Base-by-base conservation (phyloP, 768 basidiomycete genomes). In the Calocybe cyanea region DNA sequence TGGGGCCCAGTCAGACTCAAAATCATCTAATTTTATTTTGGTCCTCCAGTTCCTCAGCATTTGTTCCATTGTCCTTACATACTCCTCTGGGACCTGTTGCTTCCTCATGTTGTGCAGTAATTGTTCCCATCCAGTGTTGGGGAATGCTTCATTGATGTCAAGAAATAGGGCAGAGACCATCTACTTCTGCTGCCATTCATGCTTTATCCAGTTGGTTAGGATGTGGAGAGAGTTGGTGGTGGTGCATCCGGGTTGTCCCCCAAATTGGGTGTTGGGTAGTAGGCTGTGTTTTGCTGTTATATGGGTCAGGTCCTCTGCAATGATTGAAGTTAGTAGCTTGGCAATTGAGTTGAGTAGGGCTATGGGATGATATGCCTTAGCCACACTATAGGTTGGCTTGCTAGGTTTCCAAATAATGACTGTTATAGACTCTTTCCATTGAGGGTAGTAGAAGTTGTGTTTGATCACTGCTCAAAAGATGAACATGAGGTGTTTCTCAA, bases 331-430 rank as follows among this genome's bases (percentile, higher is more conserved):
- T n/a, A 63, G 52, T 7, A 60, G 32, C 13, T 52, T 50, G 1
- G 55, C 60, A 10, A 50, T 50, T 0, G 48, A 49, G 41, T 62
- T 48, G 9, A 64, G 42, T 2, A 72, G 63, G 0, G 62, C 62
- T 7, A 73, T 69, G 0, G 65, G 71, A 3, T 66, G 51, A 44
- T 60, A 68, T 3, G 67, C 60, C 28, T 60, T 61, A 1, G 69
- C 53, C 0, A 52, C 39, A 1, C 52, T 38, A 52, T 72, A 73
- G 51, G 63, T 58, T 0, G 50, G 31, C 40, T 63, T 61, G 3
- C 66, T 64, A 4, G 68, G 68, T 49, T 73, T 73, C 4, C 55
- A 43, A 0, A 72, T 49, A 0, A 68, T 60, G 2, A 64, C 43
- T 0, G 67, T 69, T 7, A 41, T 49, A 0, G 57, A 60, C 1